Conservation (phyloP, 1,284 basidiomycete genomes). For the Coniferiporia sulphurascens region DNA sequence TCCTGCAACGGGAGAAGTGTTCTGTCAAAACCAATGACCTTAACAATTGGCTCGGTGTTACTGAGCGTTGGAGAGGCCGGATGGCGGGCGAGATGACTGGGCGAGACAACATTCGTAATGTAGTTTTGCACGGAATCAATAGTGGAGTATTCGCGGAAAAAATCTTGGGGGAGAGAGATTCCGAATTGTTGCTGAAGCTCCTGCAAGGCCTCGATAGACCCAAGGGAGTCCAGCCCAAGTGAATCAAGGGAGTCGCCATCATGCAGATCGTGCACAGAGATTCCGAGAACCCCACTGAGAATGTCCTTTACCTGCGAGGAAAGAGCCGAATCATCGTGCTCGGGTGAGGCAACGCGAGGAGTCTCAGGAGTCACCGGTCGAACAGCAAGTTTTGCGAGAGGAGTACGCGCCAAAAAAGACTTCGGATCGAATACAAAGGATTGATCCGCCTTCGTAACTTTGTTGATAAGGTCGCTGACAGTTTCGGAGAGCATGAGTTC, state of each 20-base stretch:
- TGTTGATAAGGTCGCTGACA: conserved; percentile 29
- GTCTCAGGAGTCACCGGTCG: neutral
- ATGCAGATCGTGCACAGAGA: conserved; percentile 34
- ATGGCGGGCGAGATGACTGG: conserved; percentile 9
- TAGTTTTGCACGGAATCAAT: conserved; percentile 8
- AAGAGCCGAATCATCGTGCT: neutral
- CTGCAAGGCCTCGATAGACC: conserved; percentile 54
- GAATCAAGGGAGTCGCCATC: conserved; percentile 41
- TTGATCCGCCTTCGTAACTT: conserved; percentile 4
- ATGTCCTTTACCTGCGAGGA: conserved; percentile 34
- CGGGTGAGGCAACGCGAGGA: neutral
- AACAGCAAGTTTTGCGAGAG: neutral
- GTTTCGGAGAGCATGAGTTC: conserved; percentile 35
- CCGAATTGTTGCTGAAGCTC: conserved; percentile 37
- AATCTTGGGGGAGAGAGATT: conserved; percentile 33
- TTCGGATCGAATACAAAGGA: neutral
- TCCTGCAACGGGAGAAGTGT: conserved; percentile 38
- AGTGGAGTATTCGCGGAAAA: conserved; percentile 10
- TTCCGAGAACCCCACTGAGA: conserved; percentile 45
- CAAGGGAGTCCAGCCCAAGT: conserved; percentile 57
- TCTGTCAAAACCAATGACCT: conserved; percentile 26
- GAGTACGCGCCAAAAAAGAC: neutral
- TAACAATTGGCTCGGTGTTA: conserved; percentile 14
- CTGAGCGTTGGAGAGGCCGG: conserved; percentile 7
- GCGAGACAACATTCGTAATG: conserved; percentile 1